Percentiles rank a stretch among this genome's conserved stretches.
phyloP scores from a whole-genome alignment of 164 flowering plant genomes.

The Houttuynia cordata region DNA sequence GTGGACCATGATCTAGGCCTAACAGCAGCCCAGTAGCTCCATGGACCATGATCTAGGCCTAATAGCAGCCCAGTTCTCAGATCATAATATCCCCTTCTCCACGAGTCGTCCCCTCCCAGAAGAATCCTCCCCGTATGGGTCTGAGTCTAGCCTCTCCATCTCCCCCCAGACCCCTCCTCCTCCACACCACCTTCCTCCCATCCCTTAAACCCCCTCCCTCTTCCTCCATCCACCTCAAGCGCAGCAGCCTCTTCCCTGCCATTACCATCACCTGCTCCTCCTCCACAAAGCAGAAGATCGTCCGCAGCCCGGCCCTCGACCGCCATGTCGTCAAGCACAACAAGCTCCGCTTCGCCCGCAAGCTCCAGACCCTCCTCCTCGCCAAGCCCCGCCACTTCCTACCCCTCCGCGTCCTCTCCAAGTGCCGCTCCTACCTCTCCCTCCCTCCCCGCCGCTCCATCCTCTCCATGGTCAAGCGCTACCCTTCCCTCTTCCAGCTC shows the following conservation, averaged over 20 bases:
- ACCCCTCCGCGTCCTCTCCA: constrained; percentile 50
- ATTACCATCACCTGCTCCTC: neutral
- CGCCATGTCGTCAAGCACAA: constrained; percentile 53
- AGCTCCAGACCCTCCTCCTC: constrained; percentile 70
- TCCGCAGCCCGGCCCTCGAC: constrained; percentile 51
- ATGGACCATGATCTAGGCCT: no score
- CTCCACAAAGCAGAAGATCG: constrained; percentile 6
- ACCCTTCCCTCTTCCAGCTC: constrained; percentile 74
- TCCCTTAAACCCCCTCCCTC: neutral
- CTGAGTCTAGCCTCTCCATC: constrained; percentile 1
- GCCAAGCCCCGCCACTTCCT: constrained; percentile 80
- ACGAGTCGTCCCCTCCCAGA: no score
- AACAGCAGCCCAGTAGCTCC: no score
- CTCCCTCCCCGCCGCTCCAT: constrained; percentile 44
- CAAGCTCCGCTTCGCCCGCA: constrained; percentile 69
- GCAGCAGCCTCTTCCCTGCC: neutral
- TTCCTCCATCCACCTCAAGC: neutral
- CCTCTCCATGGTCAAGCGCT: constrained; percentile 61
- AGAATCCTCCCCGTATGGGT: no score
- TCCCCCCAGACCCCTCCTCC: constrained; percentile 4
- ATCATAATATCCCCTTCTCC: no score
- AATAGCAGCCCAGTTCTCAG: no score
- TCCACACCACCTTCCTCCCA: neutral
- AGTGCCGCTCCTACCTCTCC: constrained; percentile 70
- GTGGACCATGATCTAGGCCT: no score